phyloP scores from a whole-genome alignment of 495 filamentous ascomycete genomes.

The Talaromyces thailandensis region DNA sequence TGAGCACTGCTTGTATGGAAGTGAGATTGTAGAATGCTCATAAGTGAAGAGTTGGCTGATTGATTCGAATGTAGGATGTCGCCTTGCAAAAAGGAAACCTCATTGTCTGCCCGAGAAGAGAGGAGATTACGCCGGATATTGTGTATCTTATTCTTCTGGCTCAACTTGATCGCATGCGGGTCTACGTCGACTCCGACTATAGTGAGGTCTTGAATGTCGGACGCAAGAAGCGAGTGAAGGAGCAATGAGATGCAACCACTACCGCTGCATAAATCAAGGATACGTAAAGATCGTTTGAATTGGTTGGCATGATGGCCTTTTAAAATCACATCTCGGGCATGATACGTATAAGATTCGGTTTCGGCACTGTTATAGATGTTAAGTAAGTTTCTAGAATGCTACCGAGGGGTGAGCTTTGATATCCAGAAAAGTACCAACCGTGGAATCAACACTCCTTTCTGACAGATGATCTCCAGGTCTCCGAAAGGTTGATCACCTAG shows the following conservation, averaged over 20 bases:
- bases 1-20: background rate
- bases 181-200: constrained; percentile 35
- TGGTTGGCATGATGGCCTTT: constrained; percentile 1
- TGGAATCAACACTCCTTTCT: constrained; percentile 73
- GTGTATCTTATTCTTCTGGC: constrained; percentile 47
- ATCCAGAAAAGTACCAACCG: constrained; percentile 35
- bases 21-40: constrained; percentile 8
- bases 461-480: constrained; percentile 66
- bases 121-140: constrained; percentile 32
- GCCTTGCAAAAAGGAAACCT: constrained; percentile 41
- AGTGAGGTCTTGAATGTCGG: constrained; percentile 17
- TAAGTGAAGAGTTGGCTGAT: constrained; percentile 4
- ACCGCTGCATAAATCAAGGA: constrained; percentile 84
- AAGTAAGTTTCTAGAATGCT: background rate
- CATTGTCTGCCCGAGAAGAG: constrained; percentile 14
- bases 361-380: constrained; percentile 40
- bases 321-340: constrained; percentile 43
- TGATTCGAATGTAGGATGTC: constrained; percentile 42
- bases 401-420: background rate
- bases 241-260: constrained; percentile 85
- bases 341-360: constrained; percentile 59
- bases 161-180: constrained; percentile 48
- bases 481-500: constrained; percentile 87
- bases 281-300: constrained; percentile 28
- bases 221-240: constrained; percentile 46